Conservation (phyloP, 768 basidiomycete species). For the Leccinum subtestaceum region DNA sequence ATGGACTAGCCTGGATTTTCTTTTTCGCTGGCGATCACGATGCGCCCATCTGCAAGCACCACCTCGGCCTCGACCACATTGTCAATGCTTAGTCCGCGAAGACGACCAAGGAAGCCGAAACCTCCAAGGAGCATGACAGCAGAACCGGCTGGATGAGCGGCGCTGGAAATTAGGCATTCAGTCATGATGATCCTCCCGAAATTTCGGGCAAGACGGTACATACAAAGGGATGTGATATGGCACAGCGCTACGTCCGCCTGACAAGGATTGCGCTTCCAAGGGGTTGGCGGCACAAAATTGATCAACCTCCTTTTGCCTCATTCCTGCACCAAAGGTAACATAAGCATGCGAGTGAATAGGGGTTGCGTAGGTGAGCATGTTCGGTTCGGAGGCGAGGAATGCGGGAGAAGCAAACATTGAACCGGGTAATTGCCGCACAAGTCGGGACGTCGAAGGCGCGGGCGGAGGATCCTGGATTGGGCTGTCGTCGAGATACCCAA, state of each 20-base stretch:
- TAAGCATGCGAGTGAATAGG: conserved; percentile 71
- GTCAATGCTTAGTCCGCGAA: conserved; percentile 85
- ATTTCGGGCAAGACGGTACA: conserved; percentile 27
- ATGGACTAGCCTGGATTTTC: conserved; percentile 59
- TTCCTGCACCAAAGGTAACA: conserved; percentile 85
- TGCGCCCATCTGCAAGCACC: conserved; percentile 86
- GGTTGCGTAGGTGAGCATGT: conserved; percentile 47
- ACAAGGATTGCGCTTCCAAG: conserved; percentile 54
- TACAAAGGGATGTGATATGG: conserved; percentile 83
- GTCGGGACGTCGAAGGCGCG: conserved; percentile 23
- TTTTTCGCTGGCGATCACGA: conserved; percentile 71
- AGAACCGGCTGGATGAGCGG: conserved; percentile 78
- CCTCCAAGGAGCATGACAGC: conserved; percentile 83
- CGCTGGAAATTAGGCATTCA: conserved; percentile 39
- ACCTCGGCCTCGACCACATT: conserved; percentile 90
- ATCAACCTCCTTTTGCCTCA: conserved; percentile 82
- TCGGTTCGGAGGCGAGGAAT: conserved; percentile 35
- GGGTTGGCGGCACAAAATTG: conserved; percentile 67
- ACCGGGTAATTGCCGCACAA: conserved; percentile 23
- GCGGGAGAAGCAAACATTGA: conserved; percentile 35
- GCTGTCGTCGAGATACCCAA: conserved; percentile 52
- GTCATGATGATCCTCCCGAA: neutral
- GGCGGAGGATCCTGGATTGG: conserved; percentile 29
- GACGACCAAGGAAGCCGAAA: conserved; percentile 82
- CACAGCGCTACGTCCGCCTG: conserved; percentile 51